Percentiles rank a stretch among this genome's conserved stretches.
These are phyloP conservation scores for Debaryomyces sp. DNA, from an alignment of 1,139 yeast species.

Conservation along the genomic window DNA sequence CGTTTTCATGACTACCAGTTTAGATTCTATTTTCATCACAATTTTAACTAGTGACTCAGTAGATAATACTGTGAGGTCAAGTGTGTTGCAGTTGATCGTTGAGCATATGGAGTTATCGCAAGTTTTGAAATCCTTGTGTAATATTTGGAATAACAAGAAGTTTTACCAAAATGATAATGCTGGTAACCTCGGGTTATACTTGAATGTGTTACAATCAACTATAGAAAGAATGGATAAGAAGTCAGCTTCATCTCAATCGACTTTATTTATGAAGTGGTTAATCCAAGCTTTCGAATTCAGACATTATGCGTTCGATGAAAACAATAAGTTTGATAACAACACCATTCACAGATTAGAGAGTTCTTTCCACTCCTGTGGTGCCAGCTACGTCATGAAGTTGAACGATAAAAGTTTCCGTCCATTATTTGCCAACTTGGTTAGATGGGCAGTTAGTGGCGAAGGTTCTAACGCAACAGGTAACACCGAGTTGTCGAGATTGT, in stretches of 20 bases:
- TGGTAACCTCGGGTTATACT: conserved; percentile 69
- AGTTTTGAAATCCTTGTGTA: conserved; percentile 62
- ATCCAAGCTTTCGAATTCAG: conserved; percentile 72
- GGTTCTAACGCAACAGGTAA: conserved; percentile 52
- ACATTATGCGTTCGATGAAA: conserved; percentile 40
- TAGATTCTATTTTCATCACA: conserved; percentile 61
- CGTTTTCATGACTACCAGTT: conserved; percentile 73
- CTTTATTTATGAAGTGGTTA: conserved; percentile 71
- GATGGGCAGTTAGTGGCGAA: conserved; percentile 92
- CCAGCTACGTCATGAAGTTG: conserved; percentile 81
- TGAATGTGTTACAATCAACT: conserved; percentile 65
- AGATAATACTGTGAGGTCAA: conserved; percentile 60
- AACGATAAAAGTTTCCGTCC: conserved; percentile 95
- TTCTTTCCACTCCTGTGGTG: conserved; percentile 71
- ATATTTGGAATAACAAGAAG: conserved; percentile 54
- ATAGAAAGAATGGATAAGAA: conserved; percentile 73
- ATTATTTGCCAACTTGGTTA: conserved; percentile 78
- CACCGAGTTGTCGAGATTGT: conserved; percentile 55
- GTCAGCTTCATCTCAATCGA: conserved; percentile 69
- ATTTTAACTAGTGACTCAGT: conserved; percentile 61
- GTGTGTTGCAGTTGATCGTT: conserved; percentile 65
- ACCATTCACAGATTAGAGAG: conserved; percentile 82
- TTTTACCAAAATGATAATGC: conserved; percentile 42
- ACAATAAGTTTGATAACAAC: conserved; percentile 59
- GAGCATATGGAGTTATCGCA: conserved; percentile 69